Evolutionary conservation across 73 alveolate genomes (phyloP), one percentile per base, ranked within the genome.

Genomic region (Paramecium biaurelia): DNA sequence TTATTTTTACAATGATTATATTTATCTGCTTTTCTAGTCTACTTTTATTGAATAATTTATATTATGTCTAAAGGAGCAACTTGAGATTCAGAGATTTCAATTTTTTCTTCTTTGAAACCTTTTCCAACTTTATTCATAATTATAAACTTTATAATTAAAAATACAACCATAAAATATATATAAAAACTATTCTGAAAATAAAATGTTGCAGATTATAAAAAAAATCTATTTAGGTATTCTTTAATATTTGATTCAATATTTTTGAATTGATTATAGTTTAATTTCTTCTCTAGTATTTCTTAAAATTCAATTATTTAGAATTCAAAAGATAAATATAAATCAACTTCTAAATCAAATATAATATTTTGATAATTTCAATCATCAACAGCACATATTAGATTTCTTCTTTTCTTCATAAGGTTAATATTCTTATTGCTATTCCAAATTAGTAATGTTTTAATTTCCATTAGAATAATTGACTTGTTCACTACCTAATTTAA

Each of bases 401-500:
- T 74, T 41, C 38, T 74, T 14, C 56, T 74, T 18, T 15, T 74
- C 87, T 34, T 28, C 34, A 10, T 74, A 34, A 28, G 58, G 32
- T 5, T 74, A 74, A 74, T 23, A 32, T 5, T 74, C 57, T n/a
- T 37, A 10, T 74, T 74, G 24, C 34, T 74, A 63, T 49, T 63
- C 84, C 21, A 41, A 74, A 20, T 74, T 74, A 41, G 87, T 28
- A 72, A 20, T 41, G 15, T 35, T 7, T 72, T 86, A 59, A 57
- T 37, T 63, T 20, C 41, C 84, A 30, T 63, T 8, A 63, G 20
- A 23, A 23, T 63, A 63, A 41, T 72, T 58, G 20, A 12, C 85
- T 23, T 57, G 9, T 37, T 86, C 93, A 37, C 76, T 86, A n/a
- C 93, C 93, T 57, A 67, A 26, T 58, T 86, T 86, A 34, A 86